Base-by-base conservation (phyloP, 805 yeast species). In the Teunomyces lycoperdinae region DNA sequence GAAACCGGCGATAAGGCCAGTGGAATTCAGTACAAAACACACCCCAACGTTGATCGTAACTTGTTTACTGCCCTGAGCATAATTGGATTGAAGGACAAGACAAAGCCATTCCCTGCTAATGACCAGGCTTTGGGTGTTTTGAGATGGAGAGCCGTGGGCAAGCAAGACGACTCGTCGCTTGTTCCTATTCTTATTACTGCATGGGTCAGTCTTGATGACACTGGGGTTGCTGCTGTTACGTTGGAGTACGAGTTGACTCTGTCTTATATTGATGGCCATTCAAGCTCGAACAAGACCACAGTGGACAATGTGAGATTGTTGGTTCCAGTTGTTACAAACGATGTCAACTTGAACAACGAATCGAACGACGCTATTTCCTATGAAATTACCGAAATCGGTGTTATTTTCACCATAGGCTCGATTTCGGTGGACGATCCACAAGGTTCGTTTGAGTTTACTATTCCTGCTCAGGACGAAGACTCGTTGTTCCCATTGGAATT, bases 11-110 rank as follows among this genome's bases (percentile, higher is more conserved):
- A 78, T 28, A 68, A 73, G 36, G 68, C 77, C 11, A 66, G 74
- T 33, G 81, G 71, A 53, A 73, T 83, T 41, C 90, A 85, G 62
- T 94, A 80, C 74, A 91, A 91, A 68, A 90, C 98, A 11, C 97
- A 94, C 73, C 99, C 99, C 53, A 91, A 92, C 64, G 95, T 94
- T 55, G 97, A 94, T 70, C 85, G 87, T 61, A 72, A 71, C 36
- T 67, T 80, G 60, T 94, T 92, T 66, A 75, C 78, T 40, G 63
- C 77, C 10, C 66, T 73, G 11, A 73, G 78, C 49, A 67, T 78
- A 38, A 82, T 94, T 59, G 86, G 86, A 0, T 78, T 91, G 61
- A 88, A 87, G 63, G 96, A 91, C 64, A 73, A 81, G 46, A 62
- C 77, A 41, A 88, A 89, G 62, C 80, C 90, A 31, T 91, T 94